Conservation (phyloP, 441 rosid species). For the Populus tomentosa region DNA sequence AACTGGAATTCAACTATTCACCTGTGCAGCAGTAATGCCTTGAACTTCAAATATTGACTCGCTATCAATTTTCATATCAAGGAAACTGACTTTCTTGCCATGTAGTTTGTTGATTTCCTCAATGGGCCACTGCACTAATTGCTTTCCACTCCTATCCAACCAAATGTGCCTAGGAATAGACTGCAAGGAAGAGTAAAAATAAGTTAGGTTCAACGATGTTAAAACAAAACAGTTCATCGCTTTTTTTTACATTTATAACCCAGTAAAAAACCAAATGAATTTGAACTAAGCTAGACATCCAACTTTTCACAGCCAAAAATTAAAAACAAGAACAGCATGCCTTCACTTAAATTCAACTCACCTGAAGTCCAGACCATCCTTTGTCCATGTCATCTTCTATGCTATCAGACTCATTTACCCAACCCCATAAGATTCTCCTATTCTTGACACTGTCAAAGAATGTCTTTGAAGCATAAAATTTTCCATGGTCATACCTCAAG, state of each 20-base stretch:
- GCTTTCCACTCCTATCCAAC: slow-evolving; percentile 51
- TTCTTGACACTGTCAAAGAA: slow-evolving; percentile 49
- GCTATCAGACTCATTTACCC: slow-evolving; percentile 67
- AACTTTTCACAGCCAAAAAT: background rate
- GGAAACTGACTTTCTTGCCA: slow-evolving; percentile 19
- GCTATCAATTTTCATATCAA: slow-evolving; percentile 18
- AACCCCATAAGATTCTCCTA: slow-evolving; percentile 67
- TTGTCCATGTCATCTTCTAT: slow-evolving; percentile 44
- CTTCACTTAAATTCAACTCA: slow-evolving; percentile 13
- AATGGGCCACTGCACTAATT: slow-evolving; percentile 60
- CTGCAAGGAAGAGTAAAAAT: slow-evolving; percentile 27
- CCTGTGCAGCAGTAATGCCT: slow-evolving; percentile 45
- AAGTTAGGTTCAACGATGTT: background rate
- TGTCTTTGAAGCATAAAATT: slow-evolving; percentile 70
- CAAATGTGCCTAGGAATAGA: slow-evolving; percentile 53
- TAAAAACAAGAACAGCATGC: background rate
- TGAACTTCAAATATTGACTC: slow-evolving; percentile 39
- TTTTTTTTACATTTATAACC: background rate
- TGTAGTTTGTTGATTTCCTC: slow-evolving; percentile 41
- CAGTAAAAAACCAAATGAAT: background rate
- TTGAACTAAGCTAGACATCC: background rate
- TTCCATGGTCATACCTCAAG: slow-evolving; percentile 57
- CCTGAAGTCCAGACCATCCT: slow-evolving; percentile 87
- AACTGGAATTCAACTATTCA: background rate
- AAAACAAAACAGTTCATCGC: background rate